Conservation (phyloP, 2,329 filamentous ascomycete genomes). For the Zymoseptoria passerinii region DNA sequence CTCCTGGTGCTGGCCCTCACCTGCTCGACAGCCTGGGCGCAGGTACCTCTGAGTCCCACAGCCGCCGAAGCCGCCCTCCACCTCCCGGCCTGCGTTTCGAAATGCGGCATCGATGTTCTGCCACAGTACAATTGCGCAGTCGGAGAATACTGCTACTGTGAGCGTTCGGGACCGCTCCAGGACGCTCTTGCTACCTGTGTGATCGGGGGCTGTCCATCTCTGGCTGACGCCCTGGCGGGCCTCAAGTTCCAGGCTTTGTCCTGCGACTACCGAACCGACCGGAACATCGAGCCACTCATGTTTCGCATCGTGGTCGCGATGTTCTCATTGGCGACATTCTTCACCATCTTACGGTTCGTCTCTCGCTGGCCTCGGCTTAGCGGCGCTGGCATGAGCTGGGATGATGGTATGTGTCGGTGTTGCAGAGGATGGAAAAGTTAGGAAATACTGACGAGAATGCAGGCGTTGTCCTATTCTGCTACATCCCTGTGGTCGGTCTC, state of each 20-base stretch:
- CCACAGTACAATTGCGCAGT: slow-evolving; percentile 5
- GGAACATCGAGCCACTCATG: background rate
- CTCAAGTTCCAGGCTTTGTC: slow-evolving; percentile 6
- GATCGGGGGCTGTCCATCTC: background rate
- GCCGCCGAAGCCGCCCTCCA: background rate
- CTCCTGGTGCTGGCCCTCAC: background rate
- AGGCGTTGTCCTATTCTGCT: slow-evolving; percentile 2
- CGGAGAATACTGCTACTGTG: background rate
- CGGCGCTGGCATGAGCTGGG: slow-evolving; percentile 4
- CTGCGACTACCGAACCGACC: background rate
- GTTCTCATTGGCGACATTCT: slow-evolving; percentile 2
- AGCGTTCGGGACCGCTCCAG: background rate
- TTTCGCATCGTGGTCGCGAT: background rate
- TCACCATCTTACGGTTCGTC: background rate
- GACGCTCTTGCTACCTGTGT: background rate
- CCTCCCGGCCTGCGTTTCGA: slow-evolving; percentile 1
- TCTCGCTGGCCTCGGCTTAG: slow-evolving; percentile 2
- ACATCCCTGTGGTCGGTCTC: background rate
- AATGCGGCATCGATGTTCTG: slow-evolving; percentile 1
- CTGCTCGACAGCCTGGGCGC: background rate
- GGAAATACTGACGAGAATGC: background rate
- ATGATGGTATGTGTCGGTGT: background rate
- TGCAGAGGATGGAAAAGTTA: background rate
- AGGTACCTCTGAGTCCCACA: background rate
- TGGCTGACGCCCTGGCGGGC: slow-evolving; percentile 2